Evolutionary conservation across 163 green algal species (phyloP).

Genomic region (Coccomyxa subellipsoidea): DNA sequence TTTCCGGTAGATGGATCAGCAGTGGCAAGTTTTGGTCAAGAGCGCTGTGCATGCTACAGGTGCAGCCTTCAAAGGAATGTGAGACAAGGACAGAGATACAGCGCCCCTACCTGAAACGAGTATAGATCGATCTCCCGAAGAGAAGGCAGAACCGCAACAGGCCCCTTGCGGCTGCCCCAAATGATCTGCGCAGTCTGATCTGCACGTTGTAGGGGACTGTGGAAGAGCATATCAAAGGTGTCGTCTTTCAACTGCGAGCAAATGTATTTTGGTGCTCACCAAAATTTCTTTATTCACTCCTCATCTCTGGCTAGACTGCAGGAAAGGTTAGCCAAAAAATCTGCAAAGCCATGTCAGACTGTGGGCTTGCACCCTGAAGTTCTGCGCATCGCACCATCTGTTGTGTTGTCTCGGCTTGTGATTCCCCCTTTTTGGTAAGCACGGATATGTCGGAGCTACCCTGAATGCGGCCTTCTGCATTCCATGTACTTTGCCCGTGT

Average conservation of each 20-base stretch:
- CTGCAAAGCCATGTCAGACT: background rate
- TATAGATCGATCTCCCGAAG: constrained; percentile 96
- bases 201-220: constrained; percentile 74
- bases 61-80: too few species aligned
- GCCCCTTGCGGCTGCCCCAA: constrained; percentile 40
- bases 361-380: background rate
- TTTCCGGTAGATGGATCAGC: background rate
- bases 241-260: constrained; percentile 49
- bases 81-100: too few species aligned
- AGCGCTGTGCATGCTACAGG: too few species aligned
- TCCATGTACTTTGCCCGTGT: constrained; percentile 93
- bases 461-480: constrained; percentile 82
- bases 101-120: constrained; percentile 76
- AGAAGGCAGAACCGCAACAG: constrained; percentile 43
- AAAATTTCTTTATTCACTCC: too few species aligned
- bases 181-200: constrained; percentile 83
- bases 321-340: too few species aligned
- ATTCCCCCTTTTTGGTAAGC: constrained; percentile 76
- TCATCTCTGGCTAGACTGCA: too few species aligned
- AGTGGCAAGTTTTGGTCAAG: background rate
- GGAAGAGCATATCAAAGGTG: constrained; percentile 60
- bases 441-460: constrained; percentile 77
- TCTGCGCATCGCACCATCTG: constrained; percentile 50
- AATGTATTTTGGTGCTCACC: background rate
- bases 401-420: constrained; percentile 63